Conservation (phyloP, 352 stramenopile species). For the Globisporangium camurandrum region DNA sequence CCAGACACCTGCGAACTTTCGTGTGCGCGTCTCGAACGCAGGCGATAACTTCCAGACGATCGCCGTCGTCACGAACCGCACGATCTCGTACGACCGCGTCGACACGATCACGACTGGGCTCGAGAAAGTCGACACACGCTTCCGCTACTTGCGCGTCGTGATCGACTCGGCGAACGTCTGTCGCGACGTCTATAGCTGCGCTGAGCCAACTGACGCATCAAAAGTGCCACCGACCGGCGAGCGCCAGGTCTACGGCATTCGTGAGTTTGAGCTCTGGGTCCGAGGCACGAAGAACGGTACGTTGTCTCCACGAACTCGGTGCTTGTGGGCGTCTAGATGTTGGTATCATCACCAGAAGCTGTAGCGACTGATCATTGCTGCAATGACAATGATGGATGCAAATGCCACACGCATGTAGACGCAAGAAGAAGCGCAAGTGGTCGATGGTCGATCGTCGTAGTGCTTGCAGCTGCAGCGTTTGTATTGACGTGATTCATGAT, state of each 20-base stretch:
- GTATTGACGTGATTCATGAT: background rate
- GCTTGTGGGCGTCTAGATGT: background rate
- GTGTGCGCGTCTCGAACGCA: constrained; percentile 50
- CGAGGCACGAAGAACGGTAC: constrained; percentile 41
- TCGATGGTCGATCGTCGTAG: background rate
- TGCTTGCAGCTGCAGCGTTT: background rate
- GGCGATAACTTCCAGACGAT: constrained; percentile 60
- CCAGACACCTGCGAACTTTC: constrained; percentile 45
- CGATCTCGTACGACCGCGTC: constrained; percentile 54
- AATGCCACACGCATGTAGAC: too few species aligned
- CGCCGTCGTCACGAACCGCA: constrained; percentile 28
- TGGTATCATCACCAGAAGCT: too few species aligned
- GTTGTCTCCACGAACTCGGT: too few species aligned
- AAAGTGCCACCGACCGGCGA: constrained; percentile 30
- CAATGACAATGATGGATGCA: background rate
- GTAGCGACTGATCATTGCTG: background rate
- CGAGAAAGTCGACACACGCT: constrained; percentile 30
- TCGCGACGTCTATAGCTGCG: constrained; percentile 28
- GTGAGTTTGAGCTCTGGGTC: constrained; percentile 71
- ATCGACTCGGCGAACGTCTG: constrained; percentile 48
- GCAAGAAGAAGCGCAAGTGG: background rate
- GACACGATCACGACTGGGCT: constrained; percentile 48
- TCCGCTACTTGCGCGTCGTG: constrained; percentile 46
- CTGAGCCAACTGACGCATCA: constrained; percentile 13
- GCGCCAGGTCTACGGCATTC: constrained; percentile 70